Base-by-base conservation (phyloP, 1,139 yeast species). In the Wickerhamomyces sp. region DNA sequence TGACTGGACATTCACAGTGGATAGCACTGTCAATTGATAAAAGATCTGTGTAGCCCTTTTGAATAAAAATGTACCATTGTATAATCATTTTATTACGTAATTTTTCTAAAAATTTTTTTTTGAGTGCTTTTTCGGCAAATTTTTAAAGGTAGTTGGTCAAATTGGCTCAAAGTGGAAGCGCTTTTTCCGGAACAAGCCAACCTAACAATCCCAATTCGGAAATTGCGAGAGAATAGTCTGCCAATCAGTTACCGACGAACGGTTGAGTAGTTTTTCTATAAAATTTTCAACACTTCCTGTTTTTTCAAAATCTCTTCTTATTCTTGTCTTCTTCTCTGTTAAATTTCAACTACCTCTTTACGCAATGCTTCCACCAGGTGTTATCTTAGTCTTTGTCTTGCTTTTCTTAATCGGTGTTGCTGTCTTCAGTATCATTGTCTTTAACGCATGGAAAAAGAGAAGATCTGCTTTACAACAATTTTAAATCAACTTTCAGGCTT, bases 1-100 rank as follows among this genome's bases (percentile, higher is more conserved):
- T 28, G 74, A 81, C 29, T 90, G 96, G 95, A 72, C 76, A 1
- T 90, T 90, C 59, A 68, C 69, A 20, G 74, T 77, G 15, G 73
- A 68, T 7, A 36, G 34, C 24, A 48, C 55, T 5, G 50, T 51
- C 18, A 28, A 20, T 31, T 21, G 24, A 32, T 21, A 17, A 4
- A 15, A n/a, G n/a, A 15, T 4, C n/a, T 14, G 10, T 7, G n/a
- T 8, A 7, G 15, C 7, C 6, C 4, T 14, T 5, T 5, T 7
- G 15, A 27, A 9, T 4, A 27, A 27, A 13, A 27, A 27, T n/a
- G 17, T 14, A 27, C 16, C n/a, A n/a, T n/a, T n/a, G n/a, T n/a
- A n/a, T n/a, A n/a, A n/a, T n/a, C n/a, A n/a, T n/a, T n/a, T n/a
- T n/a, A n/a, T n/a, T n/a, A n/a, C n/a, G n/a, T n/a, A n/a, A n/a